Evolutionary conservation across 495 filamentous ascomycete genomes (phyloP).

Genomic region (Penicillium ucsense): DNA sequence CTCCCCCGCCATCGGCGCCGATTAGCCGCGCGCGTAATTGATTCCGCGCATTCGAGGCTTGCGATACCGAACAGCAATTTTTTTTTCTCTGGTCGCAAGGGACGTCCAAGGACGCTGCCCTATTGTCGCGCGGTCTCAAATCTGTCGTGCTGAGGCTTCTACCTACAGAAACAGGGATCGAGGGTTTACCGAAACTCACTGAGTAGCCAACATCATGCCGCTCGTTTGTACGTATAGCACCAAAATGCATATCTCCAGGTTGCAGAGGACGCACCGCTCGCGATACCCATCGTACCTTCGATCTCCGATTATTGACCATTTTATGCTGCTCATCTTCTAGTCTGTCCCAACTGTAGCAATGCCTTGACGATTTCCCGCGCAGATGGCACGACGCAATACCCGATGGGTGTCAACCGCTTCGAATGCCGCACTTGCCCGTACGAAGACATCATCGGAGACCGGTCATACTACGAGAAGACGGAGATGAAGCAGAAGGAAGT

Average conservation of each 20-base stretch:
- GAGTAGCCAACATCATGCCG: slow-evolving; percentile 22
- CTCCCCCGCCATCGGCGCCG: slow-evolving; percentile 3
- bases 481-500: slow-evolving; percentile 67
- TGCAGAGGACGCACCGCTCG: background rate
- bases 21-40: slow-evolving; percentile 21
- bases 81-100: background rate
- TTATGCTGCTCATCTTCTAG: slow-evolving; percentile 30
- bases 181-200: too few relatives aligned
- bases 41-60: slow-evolving; percentile 4
- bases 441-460: slow-evolving; percentile 49
- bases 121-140: too few relatives aligned
- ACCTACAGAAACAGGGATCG: too few relatives aligned
- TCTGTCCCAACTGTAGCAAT: slow-evolving; percentile 91
- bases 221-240: slow-evolving; percentile 29
- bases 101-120: too few relatives aligned
- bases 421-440: slow-evolving; percentile 95
- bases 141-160: too few relatives aligned
- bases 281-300: slow-evolving; percentile 5
- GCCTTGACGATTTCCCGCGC: slow-evolving; percentile 63
- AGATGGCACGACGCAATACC: slow-evolving; percentile 33
- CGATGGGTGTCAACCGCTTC: slow-evolving; percentile 57
- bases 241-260: background rate
- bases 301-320: background rate
- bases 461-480: slow-evolving; percentile 67
- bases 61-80: background rate